Evolutionary conservation across 1,284 basidiomycete species (phyloP).

Genomic region (Marasmius tenuissimus): DNA sequence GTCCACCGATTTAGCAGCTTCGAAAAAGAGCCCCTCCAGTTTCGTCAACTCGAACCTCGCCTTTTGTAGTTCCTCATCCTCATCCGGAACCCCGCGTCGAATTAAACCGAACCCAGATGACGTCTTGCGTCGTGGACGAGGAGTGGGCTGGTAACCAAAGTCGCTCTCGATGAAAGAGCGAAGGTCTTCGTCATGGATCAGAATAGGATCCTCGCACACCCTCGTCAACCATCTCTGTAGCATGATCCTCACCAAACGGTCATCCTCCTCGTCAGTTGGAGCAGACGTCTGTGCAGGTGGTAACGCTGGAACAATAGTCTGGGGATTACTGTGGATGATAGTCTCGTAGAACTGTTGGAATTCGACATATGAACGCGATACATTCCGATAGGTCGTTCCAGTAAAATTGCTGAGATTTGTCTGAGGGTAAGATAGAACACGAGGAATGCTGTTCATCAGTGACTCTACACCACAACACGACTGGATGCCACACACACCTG

Average conservation of each 20-base stretch:
- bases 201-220: conserved; percentile 85
- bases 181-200: conserved; percentile 87
- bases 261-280: conserved; percentile 94
- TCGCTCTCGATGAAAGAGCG: conserved; percentile 93
- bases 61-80: conserved; percentile 81
- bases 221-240: conserved; percentile 90
- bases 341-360: conserved; percentile 92
- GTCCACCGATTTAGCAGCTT: conserved; percentile 85
- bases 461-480: not conserved
- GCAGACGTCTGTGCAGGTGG: conserved; percentile 92
- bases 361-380: conserved; percentile 88
- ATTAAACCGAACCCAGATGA: conserved; percentile 70
- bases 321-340: conserved; percentile 80
- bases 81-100: conserved; percentile 73
- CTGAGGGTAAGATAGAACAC: conserved; percentile 43
- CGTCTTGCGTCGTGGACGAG: conserved; percentile 69
- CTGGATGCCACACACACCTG: conserved; percentile 52
- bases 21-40: conserved; percentile 86
- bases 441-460: conserved; percentile 4
- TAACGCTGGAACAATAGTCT: conserved; percentile 89
- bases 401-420: conserved; percentile 92
- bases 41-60: conserved; percentile 91
- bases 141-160: conserved; percentile 88
- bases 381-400: conserved; percentile 85
- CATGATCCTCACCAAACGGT: conserved; percentile 89